These are phyloP conservation scores for Lathyrus sativus DNA, from an alignment of 306 rosid species.

Conservation along the genomic window DNA sequence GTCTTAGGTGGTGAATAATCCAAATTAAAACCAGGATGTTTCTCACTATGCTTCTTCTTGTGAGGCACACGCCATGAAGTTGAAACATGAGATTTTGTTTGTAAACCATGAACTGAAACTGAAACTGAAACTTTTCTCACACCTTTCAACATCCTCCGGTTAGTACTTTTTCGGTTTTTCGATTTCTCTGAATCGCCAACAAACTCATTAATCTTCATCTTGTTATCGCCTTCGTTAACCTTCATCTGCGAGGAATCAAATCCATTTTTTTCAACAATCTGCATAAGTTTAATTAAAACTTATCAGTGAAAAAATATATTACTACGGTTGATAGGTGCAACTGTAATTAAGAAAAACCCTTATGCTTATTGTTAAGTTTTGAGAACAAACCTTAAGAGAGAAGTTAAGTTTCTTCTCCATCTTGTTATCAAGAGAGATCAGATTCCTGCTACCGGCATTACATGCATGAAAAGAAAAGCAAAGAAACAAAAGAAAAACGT, in stretches of 20 bases:
- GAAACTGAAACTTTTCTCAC: slow-evolving; percentile 17
- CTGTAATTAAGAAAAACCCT: background rate
- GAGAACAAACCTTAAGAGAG: slow-evolving; percentile 41
- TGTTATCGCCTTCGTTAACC: slow-evolving; percentile 28
- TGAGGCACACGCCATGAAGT: slow-evolving; percentile 58
- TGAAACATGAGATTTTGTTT: slow-evolving; percentile 40
- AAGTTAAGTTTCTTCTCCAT: slow-evolving; percentile 38
- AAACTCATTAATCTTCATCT: slow-evolving; percentile 11
- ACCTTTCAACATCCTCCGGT: slow-evolving; percentile 12
- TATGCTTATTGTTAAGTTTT: background rate
- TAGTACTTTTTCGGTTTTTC: slow-evolving; percentile 25
- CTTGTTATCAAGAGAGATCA: slow-evolving; percentile 30
- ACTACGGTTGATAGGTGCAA: no score
- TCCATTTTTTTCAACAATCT: slow-evolving; percentile 44
- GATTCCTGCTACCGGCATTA: slow-evolving; percentile 46
- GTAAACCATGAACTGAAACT: slow-evolving; percentile 12
- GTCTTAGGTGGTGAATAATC: slow-evolving; percentile 80
- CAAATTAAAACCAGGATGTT: slow-evolving; percentile 58
- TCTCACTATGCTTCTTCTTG: slow-evolving; percentile 57
- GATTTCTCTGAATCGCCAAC: slow-evolving; percentile 21
- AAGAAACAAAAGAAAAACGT: slow-evolving; percentile 50
- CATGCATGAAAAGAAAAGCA: slow-evolving; percentile 71
- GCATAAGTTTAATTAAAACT: slow-evolving; percentile 37
- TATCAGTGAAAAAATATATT: background rate
- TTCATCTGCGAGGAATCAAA: slow-evolving; percentile 30